Conservation (phyloP, 129 eudicot species). For the Chrysanthemum lavandulifolium region DNA sequence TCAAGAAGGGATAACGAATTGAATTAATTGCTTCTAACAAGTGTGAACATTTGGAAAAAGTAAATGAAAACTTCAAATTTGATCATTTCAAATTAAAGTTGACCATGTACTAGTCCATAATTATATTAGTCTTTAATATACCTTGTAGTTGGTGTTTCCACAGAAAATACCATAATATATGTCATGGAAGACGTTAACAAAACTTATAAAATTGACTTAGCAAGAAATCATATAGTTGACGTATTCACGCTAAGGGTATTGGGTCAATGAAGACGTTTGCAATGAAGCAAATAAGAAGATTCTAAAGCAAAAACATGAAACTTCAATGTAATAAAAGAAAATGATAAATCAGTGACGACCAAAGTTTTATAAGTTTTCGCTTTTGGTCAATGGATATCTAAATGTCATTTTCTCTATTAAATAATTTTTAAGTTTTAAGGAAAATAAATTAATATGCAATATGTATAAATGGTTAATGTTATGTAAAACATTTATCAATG, state of each 20-base stretch:
- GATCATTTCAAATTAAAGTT: background rate
- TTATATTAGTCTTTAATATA: too few relatives aligned
- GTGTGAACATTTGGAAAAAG: constrained; percentile 6
- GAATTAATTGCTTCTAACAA: background rate
- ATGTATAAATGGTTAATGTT: too few relatives aligned
- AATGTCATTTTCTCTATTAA: too few relatives aligned
- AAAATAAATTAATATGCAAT: too few relatives aligned
- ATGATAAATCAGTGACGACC: too few relatives aligned
- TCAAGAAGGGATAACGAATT: background rate
- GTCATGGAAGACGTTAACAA: too few relatives aligned
- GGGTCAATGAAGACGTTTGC: constrained; percentile 28
- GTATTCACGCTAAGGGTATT: background rate
- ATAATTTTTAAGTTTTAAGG: too few relatives aligned
- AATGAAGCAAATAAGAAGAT: constrained; percentile 26
- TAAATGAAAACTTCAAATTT: constrained; percentile 10
- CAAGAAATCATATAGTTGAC: constrained; percentile 16
- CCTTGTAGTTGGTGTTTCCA: too few relatives aligned
- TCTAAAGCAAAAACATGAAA: background rate
- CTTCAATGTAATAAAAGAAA: background rate
- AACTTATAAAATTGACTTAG: background rate
- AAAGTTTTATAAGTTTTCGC: too few relatives aligned
- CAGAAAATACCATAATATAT: too few relatives aligned
- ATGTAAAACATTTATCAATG: too few relatives aligned
- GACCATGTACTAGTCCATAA: background rate
- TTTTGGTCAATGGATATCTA: too few relatives aligned